phyloP scores from a whole-genome alignment of 257 asterid genomes.

The Verbascum thapsus region DNA sequence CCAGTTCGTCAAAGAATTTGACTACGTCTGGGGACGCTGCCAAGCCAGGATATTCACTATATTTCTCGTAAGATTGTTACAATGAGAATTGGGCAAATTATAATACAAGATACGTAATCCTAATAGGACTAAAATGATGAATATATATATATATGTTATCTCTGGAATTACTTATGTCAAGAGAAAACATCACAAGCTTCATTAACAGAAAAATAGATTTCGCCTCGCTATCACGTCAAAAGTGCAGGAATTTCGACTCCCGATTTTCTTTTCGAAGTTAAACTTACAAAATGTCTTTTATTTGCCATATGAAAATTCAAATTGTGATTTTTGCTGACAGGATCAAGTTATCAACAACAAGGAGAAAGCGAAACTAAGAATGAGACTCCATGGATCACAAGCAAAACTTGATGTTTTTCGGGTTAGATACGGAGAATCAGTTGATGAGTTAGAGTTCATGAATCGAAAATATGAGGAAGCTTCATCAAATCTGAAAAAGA shows the following conservation, averaged over 20 bases:
- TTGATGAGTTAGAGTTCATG: slow-evolving; percentile 55
- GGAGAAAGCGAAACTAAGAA: slow-evolving; percentile 62
- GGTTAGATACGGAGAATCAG: slow-evolving; percentile 42
- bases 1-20: no score
- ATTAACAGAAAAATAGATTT: no score
- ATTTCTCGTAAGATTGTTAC: no score
- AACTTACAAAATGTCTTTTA: not conserved
- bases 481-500: slow-evolving; percentile 55
- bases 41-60: no score
- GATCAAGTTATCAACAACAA: slow-evolving; percentile 37
- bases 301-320: not conserved
- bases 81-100: no score
- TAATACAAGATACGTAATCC: no score
- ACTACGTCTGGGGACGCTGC: no score
- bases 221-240: no score
- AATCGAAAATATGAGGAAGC: slow-evolving; percentile 55
- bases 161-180: not conserved
- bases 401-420: slow-evolving; percentile 59
- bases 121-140: not conserved
- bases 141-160: not conserved
- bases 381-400: slow-evolving; percentile 65
- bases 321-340: slow-evolving; percentile 37
- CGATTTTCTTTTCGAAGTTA: not conserved
- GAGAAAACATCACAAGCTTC: no score
- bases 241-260: not conserved